Evolutionary conservation across 1,284 basidiomycete species (phyloP), one percentile per base, ranked within the genome.

Genomic region (Peniophora sp.): DNA sequence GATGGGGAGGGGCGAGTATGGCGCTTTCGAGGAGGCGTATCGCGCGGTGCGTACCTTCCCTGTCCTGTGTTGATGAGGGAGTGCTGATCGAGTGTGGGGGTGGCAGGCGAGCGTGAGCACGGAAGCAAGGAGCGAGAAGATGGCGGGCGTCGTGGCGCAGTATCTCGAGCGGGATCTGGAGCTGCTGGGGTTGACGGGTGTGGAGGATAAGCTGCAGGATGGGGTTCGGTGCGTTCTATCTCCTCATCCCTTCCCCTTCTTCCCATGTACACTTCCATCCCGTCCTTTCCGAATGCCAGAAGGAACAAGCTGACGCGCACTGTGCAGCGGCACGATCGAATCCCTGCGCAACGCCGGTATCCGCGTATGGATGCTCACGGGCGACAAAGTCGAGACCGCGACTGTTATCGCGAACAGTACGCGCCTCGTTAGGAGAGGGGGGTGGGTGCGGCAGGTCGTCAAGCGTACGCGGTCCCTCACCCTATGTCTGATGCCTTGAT

Each of bases 341-440:
- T 65, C 98, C 47, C 68, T 99, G 57, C 75, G 95, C 55, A 99
- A 99, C 64, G 97, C 96, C 0, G 96, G 96, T 1, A 86, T 99
- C 69, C 97, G 93, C 74, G 97, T 99, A 51, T 99, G 97, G 97
- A 99, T 99, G 97, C 74, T 99, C 60, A 99, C 97, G 0, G 97
- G 97, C 0, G 97, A 99, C 70, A 99, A 99, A 73, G 94, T 99
- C 55, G 97, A 99, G 73, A 99, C 97, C 2, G 97, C 97, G 6
- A 90, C 95, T 27, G 97, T 95, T 68, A 99, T 99, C 60, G 95
- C 96, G 1, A 94, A 98, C 55, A 97, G 93, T 35, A 97, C 92
- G 24, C 99, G 98, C 65, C 75, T 99, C 22, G 96, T 99, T 0
- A 88, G 92, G 15, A 77, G 97, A 58, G 94, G 94, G 61, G 97